phyloP scores from a whole-genome alignment of 306 rosid genomes.

The Prunus mume region DNA sequence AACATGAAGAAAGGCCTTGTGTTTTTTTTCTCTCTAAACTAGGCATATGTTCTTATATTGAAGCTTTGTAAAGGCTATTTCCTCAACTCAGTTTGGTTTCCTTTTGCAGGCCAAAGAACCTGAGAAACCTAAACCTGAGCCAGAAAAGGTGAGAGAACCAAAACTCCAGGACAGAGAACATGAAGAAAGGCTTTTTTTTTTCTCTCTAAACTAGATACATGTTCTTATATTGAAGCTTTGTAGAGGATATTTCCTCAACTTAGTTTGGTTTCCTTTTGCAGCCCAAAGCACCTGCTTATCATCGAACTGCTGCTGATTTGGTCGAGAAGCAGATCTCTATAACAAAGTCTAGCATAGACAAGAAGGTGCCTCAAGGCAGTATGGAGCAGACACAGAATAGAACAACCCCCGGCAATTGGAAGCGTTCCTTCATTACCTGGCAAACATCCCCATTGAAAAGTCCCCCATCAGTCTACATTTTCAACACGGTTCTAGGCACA shows the following conservation, averaged over 20 bases:
- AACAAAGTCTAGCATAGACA: slow-evolving; percentile 1
- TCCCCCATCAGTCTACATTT: slow-evolving; percentile 32
- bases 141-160: neutral
- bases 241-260: slow-evolving; percentile 9
- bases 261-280: slow-evolving; percentile 30
- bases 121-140: neutral
- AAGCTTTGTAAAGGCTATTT: neutral
- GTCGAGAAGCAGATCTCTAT: neutral
- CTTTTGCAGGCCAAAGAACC: slow-evolving; percentile 37
- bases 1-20: neutral
- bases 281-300: slow-evolving; percentile 21
- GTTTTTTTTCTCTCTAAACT: slow-evolving; percentile 2
- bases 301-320: neutral
- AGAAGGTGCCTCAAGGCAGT: slow-evolving; percentile 18
- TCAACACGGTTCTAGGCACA: slow-evolving; percentile 22
- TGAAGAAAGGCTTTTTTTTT: too few species aligned
- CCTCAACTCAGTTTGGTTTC: slow-evolving; percentile 18
- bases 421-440: slow-evolving; percentile 25
- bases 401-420: slow-evolving; percentile 16
- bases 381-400: slow-evolving; percentile 8
- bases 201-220: neutral
- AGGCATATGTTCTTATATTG: neutral
- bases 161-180: too few species aligned
- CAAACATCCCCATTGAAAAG: slow-evolving; percentile 25
- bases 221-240: neutral